phyloP scores from a whole-genome alignment of 2,329 filamentous ascomycete species.

The Aureobasidium sp. region DNA sequence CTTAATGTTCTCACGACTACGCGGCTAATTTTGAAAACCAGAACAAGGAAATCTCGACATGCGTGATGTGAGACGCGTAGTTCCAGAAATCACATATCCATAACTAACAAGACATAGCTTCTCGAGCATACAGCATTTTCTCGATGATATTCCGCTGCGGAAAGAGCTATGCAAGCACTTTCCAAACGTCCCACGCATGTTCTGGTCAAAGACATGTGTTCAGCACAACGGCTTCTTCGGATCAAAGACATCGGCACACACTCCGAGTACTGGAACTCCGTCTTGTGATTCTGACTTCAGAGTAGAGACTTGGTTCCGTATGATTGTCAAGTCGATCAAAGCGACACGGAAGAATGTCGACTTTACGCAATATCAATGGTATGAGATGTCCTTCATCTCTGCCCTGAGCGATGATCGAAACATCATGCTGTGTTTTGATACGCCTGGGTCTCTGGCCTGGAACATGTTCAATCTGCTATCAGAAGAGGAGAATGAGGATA shows the following conservation, averaged over 20 bases:
- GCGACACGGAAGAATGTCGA: not conserved
- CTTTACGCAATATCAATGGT: not conserved
- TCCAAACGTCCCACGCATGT: not conserved
- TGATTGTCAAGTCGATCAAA: constrained; percentile 1
- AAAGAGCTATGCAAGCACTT: constrained; percentile 1
- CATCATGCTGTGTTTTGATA: constrained; percentile 1
- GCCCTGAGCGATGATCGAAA: not conserved
- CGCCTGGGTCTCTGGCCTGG: not conserved
- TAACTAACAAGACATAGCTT: not conserved
- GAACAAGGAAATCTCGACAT: not conserved
- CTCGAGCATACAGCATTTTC: not conserved
- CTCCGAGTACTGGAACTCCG: not conserved
- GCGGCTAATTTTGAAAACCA: not conserved
- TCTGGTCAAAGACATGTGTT: constrained; percentile 2
- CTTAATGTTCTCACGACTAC: not conserved
- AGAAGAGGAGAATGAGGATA: not conserved
- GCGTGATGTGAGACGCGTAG: not conserved
- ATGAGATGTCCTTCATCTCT: constrained; percentile 1
- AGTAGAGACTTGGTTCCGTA: constrained; percentile 3
- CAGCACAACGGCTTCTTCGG: constrained; percentile 13
- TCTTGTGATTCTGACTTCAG: not conserved
- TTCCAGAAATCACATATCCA: not conserved
- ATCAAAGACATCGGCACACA: not conserved
- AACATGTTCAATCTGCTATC: not conserved
- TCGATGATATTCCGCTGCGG: not conserved